Percentiles rank a stretch among this genome's conserved stretches.
Conservation (phyloP, 2,329 filamentous ascomycete species). For the Talaromyces sp. region DNA sequence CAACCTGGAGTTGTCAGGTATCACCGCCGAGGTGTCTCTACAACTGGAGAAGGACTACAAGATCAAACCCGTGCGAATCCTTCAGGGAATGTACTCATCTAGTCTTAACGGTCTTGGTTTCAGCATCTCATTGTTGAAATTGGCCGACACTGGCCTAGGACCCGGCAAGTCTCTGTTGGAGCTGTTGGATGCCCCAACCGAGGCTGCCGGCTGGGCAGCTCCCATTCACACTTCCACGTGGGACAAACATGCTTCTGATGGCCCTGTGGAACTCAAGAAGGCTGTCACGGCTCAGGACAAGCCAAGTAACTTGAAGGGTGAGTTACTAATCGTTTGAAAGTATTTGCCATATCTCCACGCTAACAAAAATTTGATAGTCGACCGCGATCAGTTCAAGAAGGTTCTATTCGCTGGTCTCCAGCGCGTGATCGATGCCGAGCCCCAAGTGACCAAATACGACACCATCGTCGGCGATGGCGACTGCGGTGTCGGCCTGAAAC, state of each 20-base stretch:
- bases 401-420: constrained; percentile 53
- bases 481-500: constrained; percentile 79
- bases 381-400: constrained; percentile 46
- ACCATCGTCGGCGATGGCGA: constrained; percentile 88
- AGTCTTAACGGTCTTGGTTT: constrained; percentile 68
- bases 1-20: constrained; percentile 61
- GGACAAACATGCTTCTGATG: constrained; percentile 42
- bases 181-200: constrained; percentile 62
- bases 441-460: constrained; percentile 62
- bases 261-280: constrained; percentile 36
- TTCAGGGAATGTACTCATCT: constrained; percentile 66
- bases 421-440: constrained; percentile 58
- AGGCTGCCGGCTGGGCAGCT: constrained; percentile 63
- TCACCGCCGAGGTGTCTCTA: constrained; percentile 60
- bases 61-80: constrained; percentile 57
- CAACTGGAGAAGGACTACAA: constrained; percentile 56
- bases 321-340: constrained; percentile 18
- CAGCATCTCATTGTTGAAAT: constrained; percentile 61
- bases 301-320: constrained; percentile 51
- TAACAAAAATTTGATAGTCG: constrained; percentile 36
- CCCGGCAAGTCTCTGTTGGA: constrained; percentile 54
- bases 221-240: constrained; percentile 57
- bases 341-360: constrained; percentile 3
- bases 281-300: constrained; percentile 40
- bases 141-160: constrained; percentile 55